These are phyloP conservation scores for Brassica napus DNA, from an alignment of 345 rosid genomes.

Conservation along the genomic window Da-Ae NC_063451.1:41723501-41724000, in stretches of 20 bases:
- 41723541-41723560: neutral
- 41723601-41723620: slow-evolving; percentile 24
- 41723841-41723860: neutral
- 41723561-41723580: slow-evolving; percentile 19
- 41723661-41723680: slow-evolving; percentile 17
- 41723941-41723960: too few relatives aligned
- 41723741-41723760: neutral
- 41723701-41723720: neutral
- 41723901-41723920: too few relatives aligned
- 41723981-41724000: too few relatives aligned
- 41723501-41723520: too few relatives aligned
- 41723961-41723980: too few relatives aligned
- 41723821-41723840: neutral
- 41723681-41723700: neutral
- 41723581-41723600: slow-evolving; percentile 19
- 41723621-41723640: slow-evolving; percentile 16
- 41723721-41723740: slow-evolving; percentile 23
- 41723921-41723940: too few relatives aligned
- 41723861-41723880: too few relatives aligned
- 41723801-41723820: neutral
- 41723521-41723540: slow-evolving; percentile 1
- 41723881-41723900: too few relatives aligned
- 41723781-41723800: neutral
- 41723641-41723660: neutral
- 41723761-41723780: neutral